Base-by-base conservation (phyloP, 2,329 filamentous ascomycete species). In the Fusarium sp. region DNA sequence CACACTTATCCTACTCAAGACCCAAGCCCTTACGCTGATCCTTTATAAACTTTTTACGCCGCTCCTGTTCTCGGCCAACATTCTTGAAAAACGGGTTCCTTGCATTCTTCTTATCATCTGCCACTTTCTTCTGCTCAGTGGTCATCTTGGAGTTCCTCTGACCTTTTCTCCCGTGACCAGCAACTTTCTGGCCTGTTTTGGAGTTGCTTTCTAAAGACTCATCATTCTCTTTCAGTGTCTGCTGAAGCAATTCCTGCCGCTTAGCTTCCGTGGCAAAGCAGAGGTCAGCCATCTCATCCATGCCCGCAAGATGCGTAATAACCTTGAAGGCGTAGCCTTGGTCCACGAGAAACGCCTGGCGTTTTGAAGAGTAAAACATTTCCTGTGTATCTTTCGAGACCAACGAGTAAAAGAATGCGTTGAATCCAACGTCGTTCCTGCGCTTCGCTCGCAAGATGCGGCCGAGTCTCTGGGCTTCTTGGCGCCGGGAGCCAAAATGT, bases 241-340 rank as follows among this genome's bases (percentile, higher is more conserved):
- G 91, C 71, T 93, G 90, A 1, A 97, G 86, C 16, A 97, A 86
- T 78, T 96, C 93, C 47, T 92, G 90, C 7, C 93, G 90, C 73
- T 96, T 93, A 10, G 89, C 84, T 0, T 92, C 86, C 1, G 91
- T 92, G 1, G 88, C 87, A 78, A 95, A 97, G 2, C 90, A 91
- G 2, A 97, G 87, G 2, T 89, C 88, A 0, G 91, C 89, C 63
- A 94, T 90, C 53, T 91, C 87, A 55, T 96, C 92, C 64, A 97
- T 92, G 37, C 93, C 94, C 72, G 94, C 90, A 4, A 98, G 86
- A 76, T 95, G 92, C 0, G 94, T 97, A 78, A 98, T 97, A 68
- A 97, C 94, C 78, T 97, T 97, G 86, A 97, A 97, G 0, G 94
- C 94, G 78, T 98, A 97, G 8, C 94, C 94, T 81, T 98, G 94